Base-by-base conservation (phyloP, 768 basidiomycete genomes). In the Lactarius hengduanensis region DNA sequence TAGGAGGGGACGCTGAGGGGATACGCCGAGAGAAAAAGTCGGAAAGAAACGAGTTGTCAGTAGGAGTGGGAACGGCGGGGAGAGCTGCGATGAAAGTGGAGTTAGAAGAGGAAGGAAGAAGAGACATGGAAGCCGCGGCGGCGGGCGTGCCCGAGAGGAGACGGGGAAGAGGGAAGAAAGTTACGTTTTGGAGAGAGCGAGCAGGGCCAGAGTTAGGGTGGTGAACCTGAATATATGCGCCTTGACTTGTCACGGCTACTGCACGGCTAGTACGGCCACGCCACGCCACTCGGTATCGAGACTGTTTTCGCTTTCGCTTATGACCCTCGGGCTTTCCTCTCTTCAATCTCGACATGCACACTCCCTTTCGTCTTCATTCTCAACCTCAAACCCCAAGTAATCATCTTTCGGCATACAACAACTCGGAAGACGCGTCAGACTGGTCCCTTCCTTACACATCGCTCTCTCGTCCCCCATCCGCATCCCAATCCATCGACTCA, bases 131-230 rank as follows among this genome's bases (percentile, higher is more conserved):
- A 40, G 62, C 65, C 61, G n/a, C 57, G 32, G 38, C 45, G 34
- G 53, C 61, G 38, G 66, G 54, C 30, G 60, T 28, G 57, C 62
- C 63, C 56, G 70, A 70, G 61, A 71, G 28, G 62, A 66, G 54
- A 78, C 76, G 65, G 47, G 70, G 47, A 85, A 82, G 77, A 84
- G 83, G 82, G 77, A 91, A 91, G 78, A 83, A 80, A 63, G 90
- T 92, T 1, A 86, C 82, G 2, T 92, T 92, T 75, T 81, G 79
- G 61, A 83, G 84, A 63, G 88, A 89, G 71, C 78, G 80, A 65
- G 86, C 85, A 36, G 50, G 50, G 26, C 22, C 13, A 53, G 50
- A 53, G 50, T 53, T 53, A 26, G 50, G 50, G 50, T 53, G 50
- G 50, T 53, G 50, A 53, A 53, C 22, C 47, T 90, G 91, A 68